These are phyloP conservation scores for Neopestalotiopsis sp. DNA, from an alignment of 2,329 filamentous ascomycete species.

Conservation along the genomic window DNA sequence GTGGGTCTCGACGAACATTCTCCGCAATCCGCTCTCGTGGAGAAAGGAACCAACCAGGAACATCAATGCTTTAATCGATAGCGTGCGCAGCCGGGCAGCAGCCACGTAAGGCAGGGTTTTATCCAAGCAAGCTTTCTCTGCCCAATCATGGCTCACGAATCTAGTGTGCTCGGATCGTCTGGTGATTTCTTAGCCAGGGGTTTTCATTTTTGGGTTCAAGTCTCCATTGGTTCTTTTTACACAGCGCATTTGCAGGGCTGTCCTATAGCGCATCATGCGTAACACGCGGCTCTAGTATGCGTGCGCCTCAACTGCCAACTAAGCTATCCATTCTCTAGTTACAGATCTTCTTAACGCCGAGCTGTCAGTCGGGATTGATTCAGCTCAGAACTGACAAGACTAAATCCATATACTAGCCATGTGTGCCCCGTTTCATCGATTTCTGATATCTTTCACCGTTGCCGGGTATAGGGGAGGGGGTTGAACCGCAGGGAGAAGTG, in stretches of 20 bases:
- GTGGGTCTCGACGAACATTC: not conserved
- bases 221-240: not conserved
- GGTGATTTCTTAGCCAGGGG: not conserved
- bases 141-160: not conserved
- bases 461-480: not conserved
- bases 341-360: not conserved
- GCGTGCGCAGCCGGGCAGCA: not conserved
- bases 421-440: not conserved
- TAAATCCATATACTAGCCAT: not conserved
- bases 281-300: not conserved
- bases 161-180: not conserved
- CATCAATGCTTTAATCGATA: not conserved
- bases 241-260: not conserved
- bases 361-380: not conserved
- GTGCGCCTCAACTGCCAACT: not conserved
- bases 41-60: not conserved
- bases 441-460: not conserved
- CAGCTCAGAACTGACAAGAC: not conserved
- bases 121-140: not conserved
- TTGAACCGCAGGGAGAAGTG: not conserved
- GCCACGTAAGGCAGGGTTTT: not conserved
- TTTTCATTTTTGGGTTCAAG: not conserved
- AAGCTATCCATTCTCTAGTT: not conserved
- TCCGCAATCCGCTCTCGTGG: not conserved
- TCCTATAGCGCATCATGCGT: not conserved